Conservation (phyloP, 2,329 filamentous ascomycete genomes). For the Neocucurbitaria cava region DNA sequence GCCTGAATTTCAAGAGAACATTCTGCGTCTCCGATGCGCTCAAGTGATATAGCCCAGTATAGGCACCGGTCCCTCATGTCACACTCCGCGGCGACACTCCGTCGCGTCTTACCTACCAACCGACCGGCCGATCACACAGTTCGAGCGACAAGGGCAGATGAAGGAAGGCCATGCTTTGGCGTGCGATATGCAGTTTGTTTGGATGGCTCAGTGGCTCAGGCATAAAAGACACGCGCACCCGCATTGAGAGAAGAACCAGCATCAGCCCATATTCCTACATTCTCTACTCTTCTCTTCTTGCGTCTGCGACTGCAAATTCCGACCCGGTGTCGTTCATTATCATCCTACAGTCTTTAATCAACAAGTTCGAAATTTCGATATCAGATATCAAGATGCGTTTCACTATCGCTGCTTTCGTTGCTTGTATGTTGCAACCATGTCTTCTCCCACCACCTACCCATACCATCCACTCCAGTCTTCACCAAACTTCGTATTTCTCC, state of each 20-base stretch:
- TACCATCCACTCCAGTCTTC: too few species aligned
- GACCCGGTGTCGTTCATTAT: constrained; percentile 41
- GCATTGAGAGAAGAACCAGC: background rate
- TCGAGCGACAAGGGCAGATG: constrained; percentile 10
- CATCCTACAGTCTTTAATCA: constrained; percentile 13
- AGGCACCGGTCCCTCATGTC: background rate
- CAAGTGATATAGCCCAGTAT: background rate
- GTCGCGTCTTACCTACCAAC: background rate
- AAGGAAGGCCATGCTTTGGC: constrained; percentile 4
- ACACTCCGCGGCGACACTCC: background rate
- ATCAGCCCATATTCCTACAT: constrained; percentile 4
- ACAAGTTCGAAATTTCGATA: background rate
- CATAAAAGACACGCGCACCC: constrained; percentile 9
- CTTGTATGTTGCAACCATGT: constrained; percentile 6
- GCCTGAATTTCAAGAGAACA: background rate
- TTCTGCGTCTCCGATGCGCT: background rate
- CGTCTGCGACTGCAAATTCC: constrained; percentile 40
- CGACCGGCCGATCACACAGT: constrained; percentile 21
- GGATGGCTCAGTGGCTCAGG: background rate
- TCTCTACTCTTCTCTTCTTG: constrained; percentile 24
- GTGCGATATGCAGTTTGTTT: background rate
- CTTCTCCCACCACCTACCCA: constrained; percentile 10
- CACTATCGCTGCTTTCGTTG: constrained; percentile 20
- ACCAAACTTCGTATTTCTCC: too few species aligned
- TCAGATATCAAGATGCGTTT: constrained; percentile 23